Evolutionary conservation across 371 early-diverging fungal species (phyloP), one percentile per base, ranked within the genome.

Genomic region (Mucor mucedo): DNA sequence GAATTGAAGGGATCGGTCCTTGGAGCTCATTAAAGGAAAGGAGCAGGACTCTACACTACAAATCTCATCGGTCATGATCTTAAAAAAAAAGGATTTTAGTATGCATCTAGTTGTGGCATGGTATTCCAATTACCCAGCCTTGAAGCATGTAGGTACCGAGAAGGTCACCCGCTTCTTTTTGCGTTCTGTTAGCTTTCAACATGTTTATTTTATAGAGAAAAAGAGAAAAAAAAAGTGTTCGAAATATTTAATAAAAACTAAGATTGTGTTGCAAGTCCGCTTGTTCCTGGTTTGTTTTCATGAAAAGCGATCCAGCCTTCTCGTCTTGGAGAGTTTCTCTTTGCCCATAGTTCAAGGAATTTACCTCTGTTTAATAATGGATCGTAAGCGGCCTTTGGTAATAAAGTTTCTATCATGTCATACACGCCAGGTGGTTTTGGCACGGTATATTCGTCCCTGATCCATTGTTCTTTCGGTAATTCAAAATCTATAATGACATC

Each of bases 401-500:
- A 56, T 52, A 88, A 45, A 9, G 83, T 88, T 66, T 88, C 87
- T 63, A 88, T 88, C 89, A 87, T 87, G 21, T 85, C 84, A 58
- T 75, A 85, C 5, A 84, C 79, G 6, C 72, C 78, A 10, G 65
- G 62, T 5, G 89, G 89, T 58, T 87, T 87, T 10, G 85, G 85
- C 42, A 83, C 86, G 0, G 84, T 85, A 66, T 74, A 85, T 52
- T 86, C 70, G 50, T 66, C 62, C 0, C 78, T 47, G 28, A 85
- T 83, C 88, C 88, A 88, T 10, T 84, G 67, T 2, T 63, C 65
- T 16, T 68, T 68, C 2, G 87, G 86, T 30, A 66, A 67, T 38
- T 83, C 83, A 64, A 85, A 87, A 47, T 87, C 89, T 60, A 88
- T 85, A 16, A 88, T 80, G 13, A 87, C 87, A 70, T 88, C 89